Base-by-base conservation (phyloP, 257 asterid genomes). In the Primulina tabacum region DNA sequence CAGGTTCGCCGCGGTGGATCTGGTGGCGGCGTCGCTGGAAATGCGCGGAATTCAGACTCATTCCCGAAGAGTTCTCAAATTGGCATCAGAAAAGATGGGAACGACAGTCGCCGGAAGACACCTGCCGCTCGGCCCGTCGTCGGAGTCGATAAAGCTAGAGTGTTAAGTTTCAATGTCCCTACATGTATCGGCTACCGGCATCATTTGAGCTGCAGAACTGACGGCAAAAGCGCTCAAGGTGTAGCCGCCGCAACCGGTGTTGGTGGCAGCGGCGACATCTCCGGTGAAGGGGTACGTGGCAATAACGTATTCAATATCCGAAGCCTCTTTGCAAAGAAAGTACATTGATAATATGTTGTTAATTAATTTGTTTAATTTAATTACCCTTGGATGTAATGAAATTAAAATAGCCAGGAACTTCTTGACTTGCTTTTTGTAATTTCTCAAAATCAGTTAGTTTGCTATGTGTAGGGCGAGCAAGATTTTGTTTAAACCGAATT, bases 311-410 rank as follows among this genome's bases (percentile, higher is more conserved):
- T 93, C 74, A 83, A 67, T 72, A 76, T 93, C 59, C 82, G 84
- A 76, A 82, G 84, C 76, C 80, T 93, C 8, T 93, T 93, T 80
- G 76, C 92, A 71, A 93, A 92, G 86, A 90, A 88, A 84, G 96
- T 93, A 62, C 84, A 85, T 79, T 86, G 50, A 38, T 38, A 2
- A 38, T 38, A 6, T 38, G 50, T 38, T 38, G 47, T 38, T 38
- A 38, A 38, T 35, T 35, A 35, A 35, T 1, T 35, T 6, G 0
- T 35, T 38, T 38, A 38, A 38, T 24, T 24, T 24, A 24, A 24
- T 24, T 24, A 24, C 26, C 26, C 26, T 24, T 1, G 1, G 1
- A 24, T 24, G 26, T 24, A 24, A 24, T 24, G 26, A 24, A 24
- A 24, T 24, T 24, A 24, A 24, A 24, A 24, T 24, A 24, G 26